A percentile compares a stretch with the other conserved stretches of the same genome.
Evolutionary conservation across 768 basidiomycete species (phyloP).

Genomic region (Macrolepiota fuliginosa): DNA sequence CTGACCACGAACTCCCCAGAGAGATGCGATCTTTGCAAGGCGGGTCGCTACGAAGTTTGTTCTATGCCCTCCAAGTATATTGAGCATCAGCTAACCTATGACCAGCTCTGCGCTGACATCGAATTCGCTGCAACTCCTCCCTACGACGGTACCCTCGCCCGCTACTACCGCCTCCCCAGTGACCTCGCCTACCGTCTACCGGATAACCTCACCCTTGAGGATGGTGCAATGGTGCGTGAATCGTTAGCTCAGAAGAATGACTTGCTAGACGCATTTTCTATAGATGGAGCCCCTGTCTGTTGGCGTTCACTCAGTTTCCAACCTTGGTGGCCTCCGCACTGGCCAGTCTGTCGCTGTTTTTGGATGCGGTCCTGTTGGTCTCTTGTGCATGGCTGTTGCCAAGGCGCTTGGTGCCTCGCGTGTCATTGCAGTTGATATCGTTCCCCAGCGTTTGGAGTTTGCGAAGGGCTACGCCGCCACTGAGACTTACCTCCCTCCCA

Average conservation of each 20-base stretch:
- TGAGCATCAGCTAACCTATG: background rate
- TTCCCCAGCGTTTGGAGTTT: conserved; percentile 75
- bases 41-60: conserved; percentile 76
- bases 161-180: conserved; percentile 84
- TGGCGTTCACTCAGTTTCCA: conserved; percentile 84
- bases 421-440: conserved; percentile 83
- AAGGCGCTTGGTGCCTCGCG: conserved; percentile 87
- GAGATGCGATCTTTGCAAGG: conserved; percentile 79
- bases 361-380: conserved; percentile 86
- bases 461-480: conserved; percentile 85
- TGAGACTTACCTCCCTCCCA: conserved; percentile 64
- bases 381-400: conserved; percentile 94
- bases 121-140: conserved; percentile 93
- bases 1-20: conserved; percentile 25
- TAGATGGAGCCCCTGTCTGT: conserved; percentile 96
- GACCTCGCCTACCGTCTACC: conserved; percentile 86
- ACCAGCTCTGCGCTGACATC: conserved; percentile 81
- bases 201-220: conserved; percentile 81
- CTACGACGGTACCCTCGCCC: conserved; percentile 82
- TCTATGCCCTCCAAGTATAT: conserved; percentile 31
- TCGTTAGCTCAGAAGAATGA: background rate
- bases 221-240: conserved; percentile 82
- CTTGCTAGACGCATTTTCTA: background rate
- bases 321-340: conserved; percentile 67
- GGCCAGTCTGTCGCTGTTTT: conserved; percentile 81